Evolutionary conservation across 257 asterid species (phyloP).

Genomic region (Solanum ossicruentum): DNA sequence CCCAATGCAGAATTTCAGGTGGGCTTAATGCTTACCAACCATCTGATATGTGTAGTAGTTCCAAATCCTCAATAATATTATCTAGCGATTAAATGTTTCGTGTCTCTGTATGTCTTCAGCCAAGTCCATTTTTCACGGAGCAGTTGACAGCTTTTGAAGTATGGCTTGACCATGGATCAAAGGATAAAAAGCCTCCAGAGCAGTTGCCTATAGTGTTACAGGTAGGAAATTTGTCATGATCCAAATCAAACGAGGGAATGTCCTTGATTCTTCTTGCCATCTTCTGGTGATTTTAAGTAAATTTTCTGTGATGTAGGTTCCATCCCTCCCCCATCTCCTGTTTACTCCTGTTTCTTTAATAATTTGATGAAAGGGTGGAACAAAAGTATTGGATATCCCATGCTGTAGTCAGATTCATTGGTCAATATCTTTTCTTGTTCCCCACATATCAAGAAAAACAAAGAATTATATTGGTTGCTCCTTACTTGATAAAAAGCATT

Average conservation of each 20-base stretch:
- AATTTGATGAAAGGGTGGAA: background rate
- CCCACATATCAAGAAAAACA: background rate
- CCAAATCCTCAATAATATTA: background rate
- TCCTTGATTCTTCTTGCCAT: background rate
- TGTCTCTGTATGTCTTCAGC: constrained; percentile 35
- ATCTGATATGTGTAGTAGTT: background rate
- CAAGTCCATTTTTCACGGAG: constrained; percentile 76
- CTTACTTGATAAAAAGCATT: background rate
- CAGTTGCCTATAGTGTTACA: constrained; percentile 99
- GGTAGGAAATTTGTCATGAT: constrained; percentile 29
- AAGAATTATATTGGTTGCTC: background rate
- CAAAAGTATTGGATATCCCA: background rate
- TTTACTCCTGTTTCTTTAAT: background rate
- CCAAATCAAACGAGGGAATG: background rate
- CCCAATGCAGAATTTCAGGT: constrained; percentile 98
- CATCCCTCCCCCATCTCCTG: background rate
- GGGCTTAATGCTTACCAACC: background rate
- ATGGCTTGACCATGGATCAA: constrained; percentile 99
- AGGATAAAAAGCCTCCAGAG: constrained; percentile 89
- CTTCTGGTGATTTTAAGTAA: background rate
- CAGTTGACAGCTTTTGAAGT: constrained; percentile 97
- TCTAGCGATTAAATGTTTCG: background rate
- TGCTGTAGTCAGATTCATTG: background rate
- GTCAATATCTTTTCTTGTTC: background rate
- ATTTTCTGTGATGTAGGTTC: constrained; percentile 1